These are phyloP conservation scores for Inga leiocalycina DNA, from an alignment of 306 rosid genomes.

Conservation along the genomic window DNA sequence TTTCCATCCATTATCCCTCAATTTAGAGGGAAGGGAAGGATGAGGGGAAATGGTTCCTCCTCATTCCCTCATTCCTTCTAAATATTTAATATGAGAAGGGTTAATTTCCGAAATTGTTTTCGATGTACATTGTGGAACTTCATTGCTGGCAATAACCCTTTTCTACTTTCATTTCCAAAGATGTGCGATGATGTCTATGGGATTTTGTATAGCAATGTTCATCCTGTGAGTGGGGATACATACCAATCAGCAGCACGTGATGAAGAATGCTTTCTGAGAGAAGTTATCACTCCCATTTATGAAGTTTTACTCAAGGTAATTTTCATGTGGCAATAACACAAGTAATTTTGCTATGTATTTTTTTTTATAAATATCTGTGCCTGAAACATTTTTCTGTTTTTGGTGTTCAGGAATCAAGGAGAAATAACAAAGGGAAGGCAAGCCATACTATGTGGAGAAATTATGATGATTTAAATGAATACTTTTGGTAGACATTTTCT, in stretches of 20 bases:
- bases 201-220: constrained; percentile 59
- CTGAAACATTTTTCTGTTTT: constrained; percentile 43
- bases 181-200: constrained; percentile 73
- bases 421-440: constrained; percentile 82
- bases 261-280: constrained; percentile 72
- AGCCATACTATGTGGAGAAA: constrained; percentile 98
- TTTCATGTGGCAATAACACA: constrained; percentile 21
- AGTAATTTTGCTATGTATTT: constrained; percentile 29
- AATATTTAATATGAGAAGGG: neutral
- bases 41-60: neutral
- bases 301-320: constrained; percentile 71
- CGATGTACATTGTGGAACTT: neutral
- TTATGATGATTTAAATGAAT: constrained; percentile 95
- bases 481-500: constrained; percentile 71
- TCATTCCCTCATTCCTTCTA: neutral
- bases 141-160: constrained; percentile 24
- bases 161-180: constrained; percentile 43
- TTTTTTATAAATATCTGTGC: constrained; percentile 12
- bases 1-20: neutral
- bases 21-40: neutral
- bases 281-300: constrained; percentile 73
- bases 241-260: constrained; percentile 51
- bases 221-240: constrained; percentile 60
- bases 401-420: constrained; percentile 82
- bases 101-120: neutral